Base-by-base conservation (phyloP, 1,284 basidiomycete species). In the Heterobasidion parviporum region DNA sequence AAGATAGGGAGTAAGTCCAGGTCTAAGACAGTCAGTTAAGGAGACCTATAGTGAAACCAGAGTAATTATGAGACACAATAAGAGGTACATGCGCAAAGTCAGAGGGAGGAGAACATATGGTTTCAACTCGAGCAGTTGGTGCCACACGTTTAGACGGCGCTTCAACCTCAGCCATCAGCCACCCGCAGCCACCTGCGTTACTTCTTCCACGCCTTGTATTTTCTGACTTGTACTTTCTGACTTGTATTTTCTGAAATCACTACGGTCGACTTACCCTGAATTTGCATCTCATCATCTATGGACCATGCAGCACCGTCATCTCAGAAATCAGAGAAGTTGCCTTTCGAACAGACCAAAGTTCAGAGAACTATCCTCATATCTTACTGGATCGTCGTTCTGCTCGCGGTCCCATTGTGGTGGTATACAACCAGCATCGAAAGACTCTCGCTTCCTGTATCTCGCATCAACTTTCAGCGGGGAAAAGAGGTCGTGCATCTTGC, bases 371-470 rank as follows among this genome's bases (percentile, higher is more conserved):
- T 91, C 57, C 75, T 92, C 56, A 68, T 76, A 6, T 81, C 87
- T 0, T 95, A 94, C 68, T 92, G 92, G 79, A 58, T 79, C 34
- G 72, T 92, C 36, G 75, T 94, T 20, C 60, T 94, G 20, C 70
- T 90, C 7, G 84, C 85, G 1, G 57, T 92, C 16, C 94, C 94
- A 4, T 77, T 90, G 49, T 97, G 94, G 94, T 96, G 90, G 91
- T 77, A 75, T 50, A 86, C 89, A 20, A 96, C 94, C 2, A 89
- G 87, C 59, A 94, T 96, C 44, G 80, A 92, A 66, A 80, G 92
- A 34, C 77, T 89, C 14, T 74, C 85, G 0, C 72, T 96, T 15
- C 92, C 93, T 2, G 74, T 76, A n/a, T 69, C 71, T 54, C 78
- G 80, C 43, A 84, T 94, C 34, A 68, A 71, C 46, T 72, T 73